Conservation (phyloP, 768 basidiomycete genomes). For the Chalciporus sphaerocephalus region DNA sequence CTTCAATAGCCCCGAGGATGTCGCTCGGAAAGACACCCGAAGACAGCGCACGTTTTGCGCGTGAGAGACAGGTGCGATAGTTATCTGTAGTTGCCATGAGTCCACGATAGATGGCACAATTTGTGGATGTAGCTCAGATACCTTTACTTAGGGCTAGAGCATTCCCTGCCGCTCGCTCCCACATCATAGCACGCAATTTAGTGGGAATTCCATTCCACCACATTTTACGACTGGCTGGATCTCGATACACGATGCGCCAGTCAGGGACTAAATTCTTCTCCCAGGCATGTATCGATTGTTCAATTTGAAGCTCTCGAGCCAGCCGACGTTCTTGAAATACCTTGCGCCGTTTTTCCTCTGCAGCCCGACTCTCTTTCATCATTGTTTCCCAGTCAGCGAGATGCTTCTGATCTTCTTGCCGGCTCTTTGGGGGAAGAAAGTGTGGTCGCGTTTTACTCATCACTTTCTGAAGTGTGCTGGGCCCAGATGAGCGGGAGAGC, state of each 20-base stretch:
- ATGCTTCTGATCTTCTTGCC: conserved; percentile 77
- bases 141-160: conserved; percentile 79
- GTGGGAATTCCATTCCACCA: conserved; percentile 92
- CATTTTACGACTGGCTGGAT: conserved; percentile 58
- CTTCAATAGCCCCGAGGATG: conserved; percentile 60
- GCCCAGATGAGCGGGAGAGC: conserved; percentile 53
- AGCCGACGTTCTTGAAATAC: conserved; percentile 59
- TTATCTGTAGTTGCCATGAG: conserved; percentile 41
- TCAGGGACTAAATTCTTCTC: conserved; percentile 77
- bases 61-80: conserved; percentile 63
- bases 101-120: conserved; percentile 4
- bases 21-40: conserved; percentile 63
- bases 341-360: conserved; percentile 69
- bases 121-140: conserved; percentile 24
- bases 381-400: conserved; percentile 82
- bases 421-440: conserved; percentile 79
- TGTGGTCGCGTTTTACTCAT: conserved; percentile 79
- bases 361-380: conserved; percentile 73
- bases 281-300: conserved; percentile 71
- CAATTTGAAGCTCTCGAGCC: conserved; percentile 61
- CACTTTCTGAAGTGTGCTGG: conserved; percentile 72
- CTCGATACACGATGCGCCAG: conserved; percentile 70
- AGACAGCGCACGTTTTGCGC: conserved; percentile 67
- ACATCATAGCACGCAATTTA: conserved; percentile 72
- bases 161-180: conserved; percentile 86